A percentile compares a stretch with the other conserved stretches of the same genome.
Evolutionary conservation across 202 grass and related monocot species (phyloP).

Genomic region (Cymbopogon flexuosus): DNA sequence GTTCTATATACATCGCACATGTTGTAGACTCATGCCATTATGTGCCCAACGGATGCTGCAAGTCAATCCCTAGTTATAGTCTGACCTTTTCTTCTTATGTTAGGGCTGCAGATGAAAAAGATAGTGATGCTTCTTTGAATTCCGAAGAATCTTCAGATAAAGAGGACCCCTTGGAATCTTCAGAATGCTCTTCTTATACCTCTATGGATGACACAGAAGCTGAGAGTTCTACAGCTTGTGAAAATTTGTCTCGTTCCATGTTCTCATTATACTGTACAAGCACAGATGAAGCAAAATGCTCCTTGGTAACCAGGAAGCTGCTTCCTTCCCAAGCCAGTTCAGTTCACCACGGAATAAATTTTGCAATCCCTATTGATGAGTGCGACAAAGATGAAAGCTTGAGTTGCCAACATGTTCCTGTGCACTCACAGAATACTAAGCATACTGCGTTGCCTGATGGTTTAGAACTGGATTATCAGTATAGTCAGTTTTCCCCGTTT

Average conservation of each 20-base stretch:
- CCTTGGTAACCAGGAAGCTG: slow-evolving; percentile 37
- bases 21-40: not conserved
- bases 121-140: slow-evolving; percentile 50
- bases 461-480: slow-evolving; percentile 38
- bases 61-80: slow-evolving; percentile 10
- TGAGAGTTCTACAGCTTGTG: slow-evolving; percentile 31
- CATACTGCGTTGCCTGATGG: slow-evolving; percentile 30
- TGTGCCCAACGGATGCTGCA: not conserved
- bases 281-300: slow-evolving; percentile 36
- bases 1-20: slow-evolving; percentile 9
- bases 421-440: slow-evolving; percentile 33
- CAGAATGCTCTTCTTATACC: slow-evolving; percentile 66
- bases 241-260: slow-evolving; percentile 36
- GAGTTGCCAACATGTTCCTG: slow-evolving; percentile 19
- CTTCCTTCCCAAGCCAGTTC: slow-evolving; percentile 40
- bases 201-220: slow-evolving; percentile 60
- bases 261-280: slow-evolving; percentile 27
- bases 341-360: slow-evolving; percentile 27
- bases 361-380: slow-evolving; percentile 28
- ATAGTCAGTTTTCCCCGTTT: slow-evolving; percentile 55
- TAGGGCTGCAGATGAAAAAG: slow-evolving; percentile 44
- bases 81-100: slow-evolving; percentile 15
- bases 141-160: slow-evolving; percentile 66
- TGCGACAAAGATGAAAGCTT: slow-evolving; percentile 29
- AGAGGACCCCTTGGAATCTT: slow-evolving; percentile 51